These are phyloP conservation scores for Protomyces macrosporus DNA, from an alignment of 1,139 yeast genomes.

Conservation along the genomic window DNA sequence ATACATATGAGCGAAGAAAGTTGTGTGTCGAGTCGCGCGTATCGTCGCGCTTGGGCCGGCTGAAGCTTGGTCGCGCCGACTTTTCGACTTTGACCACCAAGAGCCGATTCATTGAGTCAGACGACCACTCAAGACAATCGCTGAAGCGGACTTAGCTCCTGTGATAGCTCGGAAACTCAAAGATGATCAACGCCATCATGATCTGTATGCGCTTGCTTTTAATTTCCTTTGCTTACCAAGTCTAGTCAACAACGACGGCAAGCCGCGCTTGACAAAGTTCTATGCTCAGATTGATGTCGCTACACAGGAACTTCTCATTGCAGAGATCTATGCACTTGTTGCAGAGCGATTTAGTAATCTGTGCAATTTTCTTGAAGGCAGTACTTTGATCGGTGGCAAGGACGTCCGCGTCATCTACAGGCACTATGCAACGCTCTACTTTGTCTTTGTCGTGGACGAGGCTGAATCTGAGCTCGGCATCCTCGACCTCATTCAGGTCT, in stretches of 20 bases:
- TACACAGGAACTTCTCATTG: constrained; percentile 65
- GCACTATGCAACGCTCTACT: constrained; percentile 89
- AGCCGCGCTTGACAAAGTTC: constrained; percentile 84
- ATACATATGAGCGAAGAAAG: too few relatives aligned
- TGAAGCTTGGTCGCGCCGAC: too few relatives aligned
- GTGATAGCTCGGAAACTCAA: too few relatives aligned
- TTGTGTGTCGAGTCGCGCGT: too few relatives aligned
- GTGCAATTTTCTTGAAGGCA: constrained; percentile 58
- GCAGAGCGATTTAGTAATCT: constrained; percentile 63
- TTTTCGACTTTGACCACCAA: too few relatives aligned
- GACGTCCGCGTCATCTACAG: constrained; percentile 87
- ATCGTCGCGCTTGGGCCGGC: too few relatives aligned
- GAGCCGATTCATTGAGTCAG: too few relatives aligned
- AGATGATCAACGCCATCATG: constrained; percentile 86
- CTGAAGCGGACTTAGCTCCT: too few relatives aligned
- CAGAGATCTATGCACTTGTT: constrained; percentile 69
- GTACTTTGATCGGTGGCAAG: constrained; percentile 54
- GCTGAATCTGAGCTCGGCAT: constrained; percentile 94
- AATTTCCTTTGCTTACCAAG: constrained; percentile 34
- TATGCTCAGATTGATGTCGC: constrained; percentile 78
- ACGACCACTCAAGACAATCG: too few relatives aligned
- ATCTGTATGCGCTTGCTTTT: constrained; percentile 49
- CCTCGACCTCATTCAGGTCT: constrained; percentile 87
- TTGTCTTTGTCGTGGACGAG: constrained; percentile 91
- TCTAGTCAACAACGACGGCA: constrained; percentile 80